Evolutionary conservation across 352 stramenopile species (phyloP).

Genomic region (Pythium monospermum): DNA sequence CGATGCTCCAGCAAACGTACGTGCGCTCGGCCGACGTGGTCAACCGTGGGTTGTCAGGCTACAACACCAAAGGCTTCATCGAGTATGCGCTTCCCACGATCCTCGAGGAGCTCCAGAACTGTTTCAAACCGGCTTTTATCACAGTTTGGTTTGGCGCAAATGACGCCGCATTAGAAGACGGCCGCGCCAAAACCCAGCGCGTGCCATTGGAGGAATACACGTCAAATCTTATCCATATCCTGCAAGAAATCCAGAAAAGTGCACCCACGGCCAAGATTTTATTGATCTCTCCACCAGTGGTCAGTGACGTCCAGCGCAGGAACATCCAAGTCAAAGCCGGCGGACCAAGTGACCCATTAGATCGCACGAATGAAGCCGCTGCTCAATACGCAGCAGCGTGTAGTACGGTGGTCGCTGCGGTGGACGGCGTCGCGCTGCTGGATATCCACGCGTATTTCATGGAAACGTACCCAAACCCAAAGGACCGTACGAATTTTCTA

Average conservation of each 20-base stretch:
- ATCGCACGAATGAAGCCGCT: constrained; percentile 17
- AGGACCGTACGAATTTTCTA: constrained; percentile 5
- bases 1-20: constrained; percentile 40
- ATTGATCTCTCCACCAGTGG: constrained; percentile 50
- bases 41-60: constrained; percentile 51
- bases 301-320: constrained; percentile 27
- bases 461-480: constrained; percentile 4
- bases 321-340: not conserved
- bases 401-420: not conserved
- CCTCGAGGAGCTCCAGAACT: constrained; percentile 24
- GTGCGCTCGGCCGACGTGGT: constrained; percentile 48
- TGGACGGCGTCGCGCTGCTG: constrained; percentile 14
- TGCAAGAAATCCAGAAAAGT: constrained; percentile 21
- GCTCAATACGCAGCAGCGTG: constrained; percentile 7
- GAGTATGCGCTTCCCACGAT: constrained; percentile 26
- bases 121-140: constrained; percentile 24
- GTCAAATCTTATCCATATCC: constrained; percentile 34
- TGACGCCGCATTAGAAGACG: constrained; percentile 38
- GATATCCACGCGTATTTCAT: constrained; percentile 15
- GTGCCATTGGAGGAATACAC: constrained; percentile 44
- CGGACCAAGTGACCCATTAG: not conserved
- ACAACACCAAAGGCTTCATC: constrained; percentile 41
- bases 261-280: constrained; percentile 31
- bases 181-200: constrained; percentile 31
- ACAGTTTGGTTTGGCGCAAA: constrained; percentile 55